Evolutionary conservation across 2,329 filamentous ascomycete species (phyloP), one percentile per base, ranked within the genome.

Genomic region (Colletotrichum somersetense): DNA sequence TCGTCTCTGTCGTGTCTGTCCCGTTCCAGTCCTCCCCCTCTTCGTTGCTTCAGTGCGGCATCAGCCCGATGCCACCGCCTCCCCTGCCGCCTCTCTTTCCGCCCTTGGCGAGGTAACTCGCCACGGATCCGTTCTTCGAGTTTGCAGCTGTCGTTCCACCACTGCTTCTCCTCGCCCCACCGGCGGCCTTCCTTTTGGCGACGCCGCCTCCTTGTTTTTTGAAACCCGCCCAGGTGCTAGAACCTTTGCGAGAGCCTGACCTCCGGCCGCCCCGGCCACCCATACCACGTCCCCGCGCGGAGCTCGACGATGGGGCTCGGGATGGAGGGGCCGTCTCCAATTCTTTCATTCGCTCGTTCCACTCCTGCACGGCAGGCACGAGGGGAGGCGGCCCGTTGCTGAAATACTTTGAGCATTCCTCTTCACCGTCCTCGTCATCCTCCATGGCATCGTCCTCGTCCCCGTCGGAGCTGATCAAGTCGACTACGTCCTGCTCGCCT

Each of bases 401-500:
- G 72, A 89, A 89, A 77, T 86, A 89, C 66, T 83, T 84, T 2
- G 87, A 89, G 38, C 82, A 77, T 65, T 83, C 81, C 20, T 81
- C 81, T 0, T 80, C 77, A 3, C 81, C 81, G 2, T 82, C 81
- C 30, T 84, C 79, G 20, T 84, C 80, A 62, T 78, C 75, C 40
- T 82, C 82, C 23, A 80, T 73, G 33, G 76, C 76, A n/a, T 80
- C 77, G 18, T 80, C 79, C 7, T 77, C 75, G 20, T 79, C 77
- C n/a, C 78, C 79, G 44, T 80, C 85, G 3, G 84, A 85, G 75
- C 85, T 87, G 73, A 89, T 85, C 33, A 91, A 81, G 74, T 91
- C 87, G 38, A 91, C 88, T 38, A 90, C 79, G 30, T 86, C 84
- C 79, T 79, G 75, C 62, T 75, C 62, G 44, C 72, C 72, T 71